phyloP scores from a whole-genome alignment of 345 rosid genomes.

The Boechera stricta region DNA sequence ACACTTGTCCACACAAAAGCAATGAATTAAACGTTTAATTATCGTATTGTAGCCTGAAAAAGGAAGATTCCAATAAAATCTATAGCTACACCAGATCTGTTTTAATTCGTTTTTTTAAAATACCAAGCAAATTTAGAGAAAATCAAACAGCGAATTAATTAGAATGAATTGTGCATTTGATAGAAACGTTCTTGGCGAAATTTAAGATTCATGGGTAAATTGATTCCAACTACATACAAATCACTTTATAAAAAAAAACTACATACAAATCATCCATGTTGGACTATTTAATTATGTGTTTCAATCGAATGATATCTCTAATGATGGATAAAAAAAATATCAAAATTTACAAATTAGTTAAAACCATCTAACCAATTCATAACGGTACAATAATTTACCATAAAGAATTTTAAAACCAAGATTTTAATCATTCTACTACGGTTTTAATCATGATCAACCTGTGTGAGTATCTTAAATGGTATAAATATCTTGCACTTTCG shows the following conservation, averaged over 20 bases:
- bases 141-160: background rate
- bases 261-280: background rate
- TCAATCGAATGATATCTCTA: background rate
- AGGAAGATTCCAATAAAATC: constrained; percentile 35
- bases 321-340: background rate
- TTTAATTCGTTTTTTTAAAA: background rate
- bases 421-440: background rate
- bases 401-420: no score
- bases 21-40: constrained; percentile 32
- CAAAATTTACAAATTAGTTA: background rate
- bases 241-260: background rate
- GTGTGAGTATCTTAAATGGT: no score
- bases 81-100: constrained; percentile 32
- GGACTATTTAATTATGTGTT: background rate
- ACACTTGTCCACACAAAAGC: constrained; percentile 44
- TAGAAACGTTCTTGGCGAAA: background rate
- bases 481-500: no score
- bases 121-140: background rate
- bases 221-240: constrained; percentile 4
- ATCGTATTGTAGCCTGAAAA: constrained; percentile 28
- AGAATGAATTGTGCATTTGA: background rate
- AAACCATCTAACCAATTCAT: background rate
- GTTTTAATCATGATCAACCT: no score
- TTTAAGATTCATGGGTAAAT: background rate
- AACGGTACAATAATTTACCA: background rate